A percentile compares a stretch with the other conserved stretches of the same genome.
These are phyloP conservation scores for Aspergillus biplanus DNA, from an alignment of 495 filamentous ascomycete species.

Conservation along the genomic window DNA sequence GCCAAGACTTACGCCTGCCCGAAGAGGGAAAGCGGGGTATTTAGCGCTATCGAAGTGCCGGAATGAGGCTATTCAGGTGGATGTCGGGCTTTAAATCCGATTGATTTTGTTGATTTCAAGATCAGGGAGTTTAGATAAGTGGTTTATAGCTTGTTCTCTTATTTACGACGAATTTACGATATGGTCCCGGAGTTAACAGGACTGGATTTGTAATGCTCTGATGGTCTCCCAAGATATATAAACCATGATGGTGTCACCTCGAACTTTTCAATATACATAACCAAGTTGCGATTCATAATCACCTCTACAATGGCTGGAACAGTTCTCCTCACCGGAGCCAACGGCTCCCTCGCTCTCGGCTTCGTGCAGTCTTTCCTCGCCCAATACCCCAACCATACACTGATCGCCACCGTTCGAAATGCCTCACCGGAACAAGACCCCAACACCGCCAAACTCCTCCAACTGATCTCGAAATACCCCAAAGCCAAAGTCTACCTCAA, in stretches of 20 bases:
- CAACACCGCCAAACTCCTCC: constrained; percentile 46
- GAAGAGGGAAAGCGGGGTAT: constrained; percentile 1
- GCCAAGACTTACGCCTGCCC: constrained; percentile 14
- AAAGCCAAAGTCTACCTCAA: constrained; percentile 39
- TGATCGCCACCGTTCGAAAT: constrained; percentile 48
- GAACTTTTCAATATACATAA: background rate
- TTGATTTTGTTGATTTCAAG: background rate
- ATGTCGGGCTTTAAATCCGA: background rate
- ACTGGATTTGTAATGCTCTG: background rate
- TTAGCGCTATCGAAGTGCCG: background rate
- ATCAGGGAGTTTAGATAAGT: background rate
- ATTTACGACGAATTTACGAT: too few relatives aligned
- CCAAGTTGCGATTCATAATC: background rate
- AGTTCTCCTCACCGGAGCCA: constrained; percentile 53
- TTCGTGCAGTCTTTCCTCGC: constrained; percentile 44
- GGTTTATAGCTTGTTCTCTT: too few relatives aligned
- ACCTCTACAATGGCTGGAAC: constrained; percentile 35
- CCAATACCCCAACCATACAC: constrained; percentile 38
- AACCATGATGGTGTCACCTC: background rate
- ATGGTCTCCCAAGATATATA: background rate
- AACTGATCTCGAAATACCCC: constrained; percentile 35
- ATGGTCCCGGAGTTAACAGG: background rate
- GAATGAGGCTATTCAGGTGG: background rate
- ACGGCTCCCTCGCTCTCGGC: constrained; percentile 50
- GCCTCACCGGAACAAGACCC: constrained; percentile 36